phyloP scores from a whole-genome alignment of 495 filamentous ascomycete species.

The Pseudevernia furfuracea region DNA sequence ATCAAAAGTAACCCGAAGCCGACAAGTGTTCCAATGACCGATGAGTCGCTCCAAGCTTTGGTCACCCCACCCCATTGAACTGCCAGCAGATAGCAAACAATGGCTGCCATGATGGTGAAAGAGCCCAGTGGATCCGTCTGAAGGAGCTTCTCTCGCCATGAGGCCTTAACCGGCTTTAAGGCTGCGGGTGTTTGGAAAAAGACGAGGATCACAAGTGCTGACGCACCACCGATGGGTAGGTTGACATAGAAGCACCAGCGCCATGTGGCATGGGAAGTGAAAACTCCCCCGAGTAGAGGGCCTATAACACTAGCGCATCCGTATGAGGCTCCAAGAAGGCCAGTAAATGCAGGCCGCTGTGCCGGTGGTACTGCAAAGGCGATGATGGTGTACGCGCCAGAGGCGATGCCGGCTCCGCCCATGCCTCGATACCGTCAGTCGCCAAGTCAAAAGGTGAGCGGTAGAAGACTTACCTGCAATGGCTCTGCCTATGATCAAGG shows the following conservation, averaged over 20 bases:
- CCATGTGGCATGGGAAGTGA: slow-evolving; percentile 39
- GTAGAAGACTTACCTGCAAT: slow-evolving; percentile 28
- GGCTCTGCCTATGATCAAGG: slow-evolving; percentile 35
- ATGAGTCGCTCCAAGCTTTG: slow-evolving; percentile 29
- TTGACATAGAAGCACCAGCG: slow-evolving; percentile 53
- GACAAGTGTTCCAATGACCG: slow-evolving; percentile 33
- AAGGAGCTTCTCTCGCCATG: slow-evolving; percentile 30
- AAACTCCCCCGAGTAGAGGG: slow-evolving; percentile 44
- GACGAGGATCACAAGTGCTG: slow-evolving; percentile 35
- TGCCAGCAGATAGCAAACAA: slow-evolving; percentile 35
- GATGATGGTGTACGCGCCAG: slow-evolving; percentile 34
- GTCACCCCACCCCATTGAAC: slow-evolving; percentile 37
- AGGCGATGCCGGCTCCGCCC: slow-evolving; percentile 25
- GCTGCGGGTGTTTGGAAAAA: slow-evolving; percentile 34
- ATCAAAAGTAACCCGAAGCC: slow-evolving; percentile 30
- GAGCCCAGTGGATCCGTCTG: slow-evolving; percentile 34
- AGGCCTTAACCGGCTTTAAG: slow-evolving; percentile 26
- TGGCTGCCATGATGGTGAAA: slow-evolving; percentile 27
- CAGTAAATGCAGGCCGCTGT: slow-evolving; percentile 34
- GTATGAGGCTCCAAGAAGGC: slow-evolving; percentile 36
- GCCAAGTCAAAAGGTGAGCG: background rate
- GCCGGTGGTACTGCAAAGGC: slow-evolving; percentile 31
- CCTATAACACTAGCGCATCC: slow-evolving; percentile 38
- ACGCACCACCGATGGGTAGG: slow-evolving; percentile 42
- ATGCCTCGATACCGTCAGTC: slow-evolving; percentile 18